Evolutionary conservation across 108 stramenopile genomes (phyloP).

Genomic region (Skeletonema marinoi): DNA sequence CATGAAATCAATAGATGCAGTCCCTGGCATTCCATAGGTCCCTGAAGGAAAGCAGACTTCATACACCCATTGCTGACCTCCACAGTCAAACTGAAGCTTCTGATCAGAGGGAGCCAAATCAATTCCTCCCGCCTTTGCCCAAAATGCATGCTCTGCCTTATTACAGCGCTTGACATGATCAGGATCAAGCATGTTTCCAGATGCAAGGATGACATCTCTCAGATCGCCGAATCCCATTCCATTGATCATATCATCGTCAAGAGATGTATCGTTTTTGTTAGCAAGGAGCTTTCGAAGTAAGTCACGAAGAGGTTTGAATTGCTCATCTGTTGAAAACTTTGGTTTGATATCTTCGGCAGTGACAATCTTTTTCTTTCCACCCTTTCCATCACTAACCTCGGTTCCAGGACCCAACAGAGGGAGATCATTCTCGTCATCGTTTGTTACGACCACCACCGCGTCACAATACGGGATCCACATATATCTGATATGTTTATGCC

Average conservation of each 20-base stretch:
- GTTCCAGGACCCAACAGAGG: constrained; percentile 37
- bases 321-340: constrained; percentile 45
- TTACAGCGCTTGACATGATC: constrained; percentile 93
- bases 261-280: constrained; percentile 34
- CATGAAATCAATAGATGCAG: constrained; percentile 85
- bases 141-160: constrained; percentile 95
- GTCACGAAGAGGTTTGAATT: constrained; percentile 64
- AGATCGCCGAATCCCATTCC: constrained; percentile 92
- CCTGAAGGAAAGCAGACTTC: constrained; percentile 95
- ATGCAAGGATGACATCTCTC: constrained; percentile 90
- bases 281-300: constrained; percentile 54
- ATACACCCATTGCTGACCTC: constrained; percentile 98
- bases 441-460: constrained; percentile 96
- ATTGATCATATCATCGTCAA: constrained; percentile 58
- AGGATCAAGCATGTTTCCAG: constrained; percentile 80
- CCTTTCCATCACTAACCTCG: constrained; percentile 36
- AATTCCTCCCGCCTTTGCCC: constrained; percentile 85
- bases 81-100: constrained; percentile 97
- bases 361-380: constrained; percentile 42
- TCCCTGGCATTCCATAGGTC: constrained; percentile 65
- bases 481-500: constrained; percentile 94
- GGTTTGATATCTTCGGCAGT: constrained; percentile 38
- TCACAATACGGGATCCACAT: constrained; percentile 99
- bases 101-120: constrained; percentile 78
- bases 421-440: constrained; percentile 74